These are phyloP conservation scores for Gracilaria caudata DNA, from an alignment of 23 red algal genomes.

Conservation along the genomic window DNA sequence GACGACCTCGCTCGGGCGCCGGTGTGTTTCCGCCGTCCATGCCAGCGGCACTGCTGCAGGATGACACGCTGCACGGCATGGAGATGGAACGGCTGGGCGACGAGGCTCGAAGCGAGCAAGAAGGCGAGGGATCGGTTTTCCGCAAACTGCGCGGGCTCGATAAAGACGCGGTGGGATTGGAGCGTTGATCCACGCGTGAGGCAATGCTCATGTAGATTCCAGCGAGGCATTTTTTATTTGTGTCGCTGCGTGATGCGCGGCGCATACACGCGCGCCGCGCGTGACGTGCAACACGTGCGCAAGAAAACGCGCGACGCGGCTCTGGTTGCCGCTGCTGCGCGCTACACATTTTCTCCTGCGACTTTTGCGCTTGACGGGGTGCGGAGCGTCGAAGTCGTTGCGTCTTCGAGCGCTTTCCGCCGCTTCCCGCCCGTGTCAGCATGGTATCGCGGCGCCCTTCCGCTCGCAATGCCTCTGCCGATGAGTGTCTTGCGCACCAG, in stretches of 20 bases:
- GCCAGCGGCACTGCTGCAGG: neutral
- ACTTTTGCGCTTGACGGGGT: neutral
- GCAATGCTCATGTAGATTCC: neutral
- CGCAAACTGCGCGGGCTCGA: neutral
- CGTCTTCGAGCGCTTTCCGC: neutral
- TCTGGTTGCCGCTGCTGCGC: too few relatives aligned
- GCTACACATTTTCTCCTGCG: neutral
- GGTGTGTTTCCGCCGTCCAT: neutral
- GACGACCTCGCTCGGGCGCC: neutral
- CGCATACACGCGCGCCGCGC: neutral
- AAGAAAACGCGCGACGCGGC: neutral
- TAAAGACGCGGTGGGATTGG: neutral
- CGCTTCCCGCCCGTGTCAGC: neutral
- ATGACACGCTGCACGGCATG: neutral
- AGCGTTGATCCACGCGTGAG: too few relatives aligned
- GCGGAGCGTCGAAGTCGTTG: neutral
- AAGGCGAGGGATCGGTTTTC: neutral
- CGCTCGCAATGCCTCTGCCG: neutral
- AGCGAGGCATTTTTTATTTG: neutral
- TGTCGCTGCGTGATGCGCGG: neutral
- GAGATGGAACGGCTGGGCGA: neutral
- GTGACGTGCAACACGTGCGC: conserved; percentile 11
- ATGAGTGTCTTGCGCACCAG: neutral
- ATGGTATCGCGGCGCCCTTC: neutral
- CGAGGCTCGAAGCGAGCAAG: neutral